Conservation (phyloP, 1,139 yeast genomes). For the Geotrichum histeridarum region DNA sequence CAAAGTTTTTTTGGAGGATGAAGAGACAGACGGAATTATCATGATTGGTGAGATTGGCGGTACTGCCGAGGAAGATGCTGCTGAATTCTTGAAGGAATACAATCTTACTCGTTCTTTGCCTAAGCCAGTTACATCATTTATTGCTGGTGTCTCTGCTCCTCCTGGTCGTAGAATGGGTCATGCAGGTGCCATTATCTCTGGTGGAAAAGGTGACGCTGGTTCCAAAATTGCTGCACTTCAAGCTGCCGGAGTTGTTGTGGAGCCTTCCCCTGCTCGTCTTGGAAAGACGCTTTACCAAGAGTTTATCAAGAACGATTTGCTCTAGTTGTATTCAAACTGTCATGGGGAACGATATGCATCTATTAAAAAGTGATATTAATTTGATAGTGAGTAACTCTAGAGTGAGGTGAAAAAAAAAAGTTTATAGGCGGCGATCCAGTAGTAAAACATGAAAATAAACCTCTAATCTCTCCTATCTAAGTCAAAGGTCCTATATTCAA, state of each 20-base stretch:
- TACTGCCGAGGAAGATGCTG: conserved; percentile 97
- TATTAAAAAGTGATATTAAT: too few relatives aligned
- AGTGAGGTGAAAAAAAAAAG: too few relatives aligned
- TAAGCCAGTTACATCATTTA: conserved; percentile 96
- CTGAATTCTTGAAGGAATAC: conserved; percentile 86
- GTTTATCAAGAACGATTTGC: conserved; percentile 50
- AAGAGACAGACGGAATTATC: conserved; percentile 93
- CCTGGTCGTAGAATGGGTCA: conserved; percentile 99
- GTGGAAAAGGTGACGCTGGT: conserved; percentile 98
- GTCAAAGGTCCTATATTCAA: too few relatives aligned
- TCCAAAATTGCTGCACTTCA: conserved; percentile 90
- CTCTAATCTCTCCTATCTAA: too few relatives aligned
- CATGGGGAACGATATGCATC: too few relatives aligned
- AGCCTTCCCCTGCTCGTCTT: conserved; percentile 93
- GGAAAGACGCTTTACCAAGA: conserved; percentile 89
- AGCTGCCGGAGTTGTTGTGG: conserved; percentile 94
- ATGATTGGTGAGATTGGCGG: conserved; percentile 99
- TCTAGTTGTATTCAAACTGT: conserved; percentile 26
- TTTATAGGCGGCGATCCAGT: too few relatives aligned
- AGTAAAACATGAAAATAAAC: too few relatives aligned
- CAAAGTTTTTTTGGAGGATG: conserved; percentile 82
- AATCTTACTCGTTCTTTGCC: conserved; percentile 88
- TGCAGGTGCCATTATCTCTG: conserved; percentile 98
- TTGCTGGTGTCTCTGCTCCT: conserved; percentile 98
- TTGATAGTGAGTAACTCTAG: too few relatives aligned